phyloP scores from a whole-genome alignment of 2,329 filamentous ascomycete species.

The Sclerotinia subarctica region DNA sequence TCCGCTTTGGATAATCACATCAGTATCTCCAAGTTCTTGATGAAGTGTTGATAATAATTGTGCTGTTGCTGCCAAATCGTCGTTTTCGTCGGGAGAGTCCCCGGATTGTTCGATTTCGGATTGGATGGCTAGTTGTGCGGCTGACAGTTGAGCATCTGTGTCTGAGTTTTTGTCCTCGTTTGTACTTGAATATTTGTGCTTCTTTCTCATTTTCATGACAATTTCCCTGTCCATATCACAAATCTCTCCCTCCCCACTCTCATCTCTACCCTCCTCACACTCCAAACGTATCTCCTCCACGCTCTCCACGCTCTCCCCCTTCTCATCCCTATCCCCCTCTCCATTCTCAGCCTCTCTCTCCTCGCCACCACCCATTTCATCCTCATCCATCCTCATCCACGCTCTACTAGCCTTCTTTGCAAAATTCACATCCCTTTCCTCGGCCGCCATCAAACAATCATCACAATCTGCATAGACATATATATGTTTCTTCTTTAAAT shows the following conservation, averaged over 20 bases:
- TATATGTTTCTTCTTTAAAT: neutral
- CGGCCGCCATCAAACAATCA: neutral
- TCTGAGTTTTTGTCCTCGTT: neutral
- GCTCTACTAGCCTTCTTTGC: neutral
- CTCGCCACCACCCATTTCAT: neutral
- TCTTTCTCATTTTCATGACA: neutral
- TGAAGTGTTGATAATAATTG: neutral
- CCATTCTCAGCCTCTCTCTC: too few relatives aligned
- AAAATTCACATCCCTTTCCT: neutral
- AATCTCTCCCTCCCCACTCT: neutral
- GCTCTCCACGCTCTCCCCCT: neutral
- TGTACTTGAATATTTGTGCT: too few relatives aligned
- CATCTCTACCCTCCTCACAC: neutral
- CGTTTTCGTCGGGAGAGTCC: neutral
- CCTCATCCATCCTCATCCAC: neutral
- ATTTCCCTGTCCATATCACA: neutral
- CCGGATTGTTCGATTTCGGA: neutral
- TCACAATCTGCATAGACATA: constrained; percentile 2
- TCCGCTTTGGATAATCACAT: neutral
- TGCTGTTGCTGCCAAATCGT: neutral
- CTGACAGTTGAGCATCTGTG: neutral
- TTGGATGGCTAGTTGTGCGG: neutral
- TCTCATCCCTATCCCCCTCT: too few relatives aligned
- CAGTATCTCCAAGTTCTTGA: neutral
- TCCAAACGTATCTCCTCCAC: neutral